Conservation (phyloP, 2,329 filamentous ascomycete genomes). For the Plectosphaerella cucumerina region DNA sequence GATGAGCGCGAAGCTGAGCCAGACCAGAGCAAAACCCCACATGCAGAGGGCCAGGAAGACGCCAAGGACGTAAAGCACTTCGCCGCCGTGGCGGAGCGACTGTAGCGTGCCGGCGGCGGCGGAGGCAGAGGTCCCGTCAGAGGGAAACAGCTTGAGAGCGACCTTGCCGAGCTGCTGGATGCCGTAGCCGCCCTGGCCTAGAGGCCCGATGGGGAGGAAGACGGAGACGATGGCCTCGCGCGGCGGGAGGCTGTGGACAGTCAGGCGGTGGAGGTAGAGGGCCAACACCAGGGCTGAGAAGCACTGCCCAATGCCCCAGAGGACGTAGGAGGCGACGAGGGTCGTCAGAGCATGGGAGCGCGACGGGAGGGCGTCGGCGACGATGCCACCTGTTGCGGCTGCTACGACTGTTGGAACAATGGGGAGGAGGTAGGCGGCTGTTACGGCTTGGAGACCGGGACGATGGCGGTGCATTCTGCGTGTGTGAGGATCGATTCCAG, state of each 20-base stretch:
- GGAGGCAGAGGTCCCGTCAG: slow-evolving; percentile 33
- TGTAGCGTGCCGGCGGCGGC: background rate
- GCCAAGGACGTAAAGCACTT: slow-evolving; percentile 55
- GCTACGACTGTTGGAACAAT: slow-evolving; percentile 65
- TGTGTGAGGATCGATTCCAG: background rate
- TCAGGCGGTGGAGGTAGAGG: slow-evolving; percentile 67
- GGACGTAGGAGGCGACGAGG: slow-evolving; percentile 59
- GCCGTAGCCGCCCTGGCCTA: slow-evolving; percentile 62
- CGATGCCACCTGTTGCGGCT: slow-evolving; percentile 54
- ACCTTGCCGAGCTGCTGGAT: slow-evolving; percentile 48
- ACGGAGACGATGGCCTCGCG: slow-evolving; percentile 64
- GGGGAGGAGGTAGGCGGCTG: slow-evolving; percentile 60
- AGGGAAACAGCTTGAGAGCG: slow-evolving; percentile 36
- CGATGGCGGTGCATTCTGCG: slow-evolving; percentile 33
- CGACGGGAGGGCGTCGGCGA: slow-evolving; percentile 7
- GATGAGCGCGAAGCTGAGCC: slow-evolving; percentile 38
- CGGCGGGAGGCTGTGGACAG: slow-evolving; percentile 61
- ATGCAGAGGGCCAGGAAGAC: slow-evolving; percentile 38
- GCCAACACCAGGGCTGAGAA: slow-evolving; percentile 60
- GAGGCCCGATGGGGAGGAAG: slow-evolving; percentile 62
- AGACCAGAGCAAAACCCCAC: slow-evolving; percentile 40
- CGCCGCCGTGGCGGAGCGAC: slow-evolving; percentile 34
- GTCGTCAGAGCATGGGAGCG: slow-evolving; percentile 36
- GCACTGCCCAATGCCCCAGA: slow-evolving; percentile 60
- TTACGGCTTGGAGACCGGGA: slow-evolving; percentile 52